Percentiles rank a stretch among this genome's conserved stretches.
These are phyloP conservation scores for Tuber melanosporum DNA, from an alignment of 495 filamentous ascomycete species.

Conservation along the genomic window DNA sequence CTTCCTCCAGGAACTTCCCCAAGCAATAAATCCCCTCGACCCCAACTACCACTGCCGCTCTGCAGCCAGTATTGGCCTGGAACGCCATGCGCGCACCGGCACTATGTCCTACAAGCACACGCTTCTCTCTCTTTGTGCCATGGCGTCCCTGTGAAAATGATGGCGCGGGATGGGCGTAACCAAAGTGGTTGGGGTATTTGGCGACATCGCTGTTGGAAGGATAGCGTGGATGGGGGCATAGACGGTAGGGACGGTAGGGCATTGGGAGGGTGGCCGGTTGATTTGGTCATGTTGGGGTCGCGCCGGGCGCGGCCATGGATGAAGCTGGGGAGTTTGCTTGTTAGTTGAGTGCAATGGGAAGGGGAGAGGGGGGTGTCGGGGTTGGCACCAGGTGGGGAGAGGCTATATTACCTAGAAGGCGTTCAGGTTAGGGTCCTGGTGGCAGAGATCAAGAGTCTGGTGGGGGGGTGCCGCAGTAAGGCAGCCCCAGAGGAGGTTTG, in stretches of 20 bases:
- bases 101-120: slow-evolving; percentile 26
- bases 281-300: slow-evolving; percentile 58
- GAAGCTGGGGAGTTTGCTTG: slow-evolving; percentile 48
- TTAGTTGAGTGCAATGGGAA: slow-evolving; percentile 8
- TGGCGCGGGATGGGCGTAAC: slow-evolving; percentile 60
- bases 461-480: neutral
- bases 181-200: slow-evolving; percentile 65
- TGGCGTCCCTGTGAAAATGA: slow-evolving; percentile 55
- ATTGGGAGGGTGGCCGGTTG: slow-evolving; percentile 47
- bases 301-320: slow-evolving; percentile 89
- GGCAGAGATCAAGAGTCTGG: slow-evolving; percentile 23
- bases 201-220: slow-evolving; percentile 41
- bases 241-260: slow-evolving; percentile 67
- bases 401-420: slow-evolving; percentile 50
- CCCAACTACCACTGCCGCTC: slow-evolving; percentile 49
- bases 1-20: slow-evolving; percentile 48
- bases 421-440: slow-evolving; percentile 19
- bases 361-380: neutral
- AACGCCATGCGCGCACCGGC: slow-evolving; percentile 45
- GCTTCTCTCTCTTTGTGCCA: slow-evolving; percentile 46
- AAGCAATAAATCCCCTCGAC: slow-evolving; percentile 64
- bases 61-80: slow-evolving; percentile 48
- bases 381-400: neutral
- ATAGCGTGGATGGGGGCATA: slow-evolving; percentile 62
- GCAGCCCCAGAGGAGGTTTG: too few species aligned